Base-by-base conservation (phyloP, 129 eudicot genomes). In the Saposhnikovia divaricata region DNA sequence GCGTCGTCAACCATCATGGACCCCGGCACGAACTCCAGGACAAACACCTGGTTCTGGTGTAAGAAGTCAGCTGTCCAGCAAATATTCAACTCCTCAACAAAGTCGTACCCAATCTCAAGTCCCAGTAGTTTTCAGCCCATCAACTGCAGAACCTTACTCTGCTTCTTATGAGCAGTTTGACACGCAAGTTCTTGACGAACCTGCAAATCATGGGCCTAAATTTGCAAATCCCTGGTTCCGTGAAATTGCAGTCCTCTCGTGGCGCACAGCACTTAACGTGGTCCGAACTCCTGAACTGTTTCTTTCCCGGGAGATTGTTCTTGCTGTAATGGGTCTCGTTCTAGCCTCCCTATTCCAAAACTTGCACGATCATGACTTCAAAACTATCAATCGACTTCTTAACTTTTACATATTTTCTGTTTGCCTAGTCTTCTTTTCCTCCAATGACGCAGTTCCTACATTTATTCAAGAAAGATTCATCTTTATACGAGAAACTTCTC, bases 201-300 rank as follows among this genome's bases (percentile, higher is more conserved):
- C 97, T 1, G 92, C 95, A 1, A 89, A 86, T 72, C 85, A 89
- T 16, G 84, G 94, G 50, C 84, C 88, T 13, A 92, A 89, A 76
- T 92, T 85, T 16, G 95, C 94, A 14, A 92, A 89, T 81, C 94
- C 97, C 2, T 92, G 94, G 97, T 78, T 92, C 45, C 91, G 92
- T 13, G 97, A 92, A 50, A 92, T 92, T 39, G 87, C 87, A 66
- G 92, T 92, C 79, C 94, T 92, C 44, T 92, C 92, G 19, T 92
- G 94, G 92, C 88, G 97, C 23, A 92, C 92, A 5, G 83, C 82
- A 1, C 85, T 92, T 45, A 92, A 92, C 23, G 94, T 92, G 44
- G 37, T 92, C 14, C 91, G 97, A 9, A 92, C 97, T n/a, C 97
- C 97, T 0, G 94, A 92, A 80, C 94, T 92, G n/a, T 88, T 89